Conservation (phyloP, 2,329 filamentous ascomycete species). For the Fulvia fulva region DNA sequence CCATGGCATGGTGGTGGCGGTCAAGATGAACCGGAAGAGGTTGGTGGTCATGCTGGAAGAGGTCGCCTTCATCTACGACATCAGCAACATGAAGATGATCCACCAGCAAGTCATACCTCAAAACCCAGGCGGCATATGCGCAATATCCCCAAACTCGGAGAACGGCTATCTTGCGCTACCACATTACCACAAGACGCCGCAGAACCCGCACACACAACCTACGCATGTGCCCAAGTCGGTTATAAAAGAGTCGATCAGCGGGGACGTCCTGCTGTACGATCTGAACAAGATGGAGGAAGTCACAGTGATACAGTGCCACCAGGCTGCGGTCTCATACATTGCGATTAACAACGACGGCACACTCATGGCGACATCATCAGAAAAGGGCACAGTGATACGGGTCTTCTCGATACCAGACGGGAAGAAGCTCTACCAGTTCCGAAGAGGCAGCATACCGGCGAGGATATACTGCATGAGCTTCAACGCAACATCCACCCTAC, state of each 20-base stretch:
- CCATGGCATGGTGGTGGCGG: slow-evolving; percentile 89
- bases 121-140: slow-evolving; percentile 82
- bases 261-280: slow-evolving; percentile 91
- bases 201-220: slow-evolving; percentile 49
- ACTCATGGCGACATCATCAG: slow-evolving; percentile 86
- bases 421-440: slow-evolving; percentile 92
- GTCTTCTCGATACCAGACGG: slow-evolving; percentile 90
- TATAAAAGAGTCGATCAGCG: slow-evolving; percentile 67
- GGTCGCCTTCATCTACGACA: slow-evolving; percentile 97
- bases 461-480: slow-evolving; percentile 99
- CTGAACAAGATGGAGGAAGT: slow-evolving; percentile 84
- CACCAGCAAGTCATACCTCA: slow-evolving; percentile 91
- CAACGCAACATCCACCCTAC: slow-evolving; percentile 85
- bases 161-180: slow-evolving; percentile 96
- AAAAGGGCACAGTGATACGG: slow-evolving; percentile 95
- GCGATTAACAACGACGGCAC: slow-evolving; percentile 91
- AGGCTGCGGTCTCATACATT: slow-evolving; percentile 84
- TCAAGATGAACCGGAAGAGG: slow-evolving; percentile 89
- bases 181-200: slow-evolving; percentile 60
- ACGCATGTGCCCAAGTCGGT: slow-evolving; percentile 80
- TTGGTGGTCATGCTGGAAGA: slow-evolving; percentile 92
- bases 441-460: slow-evolving; percentile 89
- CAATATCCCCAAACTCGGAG: slow-evolving; percentile 88
- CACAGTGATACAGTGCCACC: slow-evolving; percentile 92
- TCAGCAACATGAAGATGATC: slow-evolving; percentile 94